Evolutionary conservation across 176 grass and related monocot genomes (phyloP).

Genomic region (Tillandsia fasciculata): DNA sequence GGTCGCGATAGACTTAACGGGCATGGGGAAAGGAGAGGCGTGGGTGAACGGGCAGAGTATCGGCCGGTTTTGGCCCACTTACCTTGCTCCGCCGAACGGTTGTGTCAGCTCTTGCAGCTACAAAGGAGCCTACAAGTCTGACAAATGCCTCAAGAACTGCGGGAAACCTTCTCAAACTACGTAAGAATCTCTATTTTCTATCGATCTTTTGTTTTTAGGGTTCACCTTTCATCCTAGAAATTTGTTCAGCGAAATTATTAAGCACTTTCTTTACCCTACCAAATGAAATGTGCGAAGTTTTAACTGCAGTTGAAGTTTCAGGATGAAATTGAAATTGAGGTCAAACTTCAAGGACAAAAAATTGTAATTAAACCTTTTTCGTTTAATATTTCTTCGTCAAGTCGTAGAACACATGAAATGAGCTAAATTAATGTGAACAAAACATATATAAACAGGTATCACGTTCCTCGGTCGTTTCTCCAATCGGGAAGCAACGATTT

Average conservation of each 20-base stretch:
- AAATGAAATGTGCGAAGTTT: too few species aligned
- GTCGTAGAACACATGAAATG: too few species aligned
- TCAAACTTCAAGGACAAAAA: too few species aligned
- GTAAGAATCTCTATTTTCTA: slow-evolving; percentile 34
- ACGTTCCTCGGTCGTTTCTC: slow-evolving; percentile 65
- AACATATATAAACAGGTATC: slow-evolving; percentile 57
- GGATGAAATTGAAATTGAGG: too few species aligned
- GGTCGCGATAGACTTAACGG: slow-evolving; percentile 82
- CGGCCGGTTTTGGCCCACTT: slow-evolving; percentile 88
- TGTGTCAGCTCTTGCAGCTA: slow-evolving; percentile 68
- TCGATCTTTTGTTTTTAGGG: neutral
- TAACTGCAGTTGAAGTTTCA: too few species aligned
- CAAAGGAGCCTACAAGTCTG: slow-evolving; percentile 48
- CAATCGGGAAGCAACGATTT: slow-evolving; percentile 72
- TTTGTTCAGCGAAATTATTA: neutral
- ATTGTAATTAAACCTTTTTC: too few species aligned
- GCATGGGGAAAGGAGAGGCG: slow-evolving; percentile 91
- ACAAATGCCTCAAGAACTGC: slow-evolving; percentile 88
- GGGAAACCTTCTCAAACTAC: slow-evolving; percentile 80
- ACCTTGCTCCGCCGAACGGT: slow-evolving; percentile 50
- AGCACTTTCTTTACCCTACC: neutral
- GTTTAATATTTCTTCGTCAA: too few species aligned
- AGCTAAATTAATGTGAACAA: too few species aligned
- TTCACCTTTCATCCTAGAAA: neutral
- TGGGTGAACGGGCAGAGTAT: slow-evolving; percentile 98